Conservation (phyloP, 352 stramenopile genomes). For the Globisporangium nunn region DNA sequence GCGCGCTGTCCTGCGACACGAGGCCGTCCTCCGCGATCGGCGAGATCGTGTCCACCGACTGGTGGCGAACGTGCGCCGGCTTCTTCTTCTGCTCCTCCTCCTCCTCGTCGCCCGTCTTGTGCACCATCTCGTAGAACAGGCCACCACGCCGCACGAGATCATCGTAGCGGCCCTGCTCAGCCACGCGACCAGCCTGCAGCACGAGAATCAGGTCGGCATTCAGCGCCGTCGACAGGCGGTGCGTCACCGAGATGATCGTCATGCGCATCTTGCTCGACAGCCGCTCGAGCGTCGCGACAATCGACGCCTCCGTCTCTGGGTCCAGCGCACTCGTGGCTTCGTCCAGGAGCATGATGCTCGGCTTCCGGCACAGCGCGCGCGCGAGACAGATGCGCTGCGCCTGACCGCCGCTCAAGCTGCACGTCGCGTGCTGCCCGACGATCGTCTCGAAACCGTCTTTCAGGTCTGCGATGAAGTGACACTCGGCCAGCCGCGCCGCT, state of each 20-base stretch:
- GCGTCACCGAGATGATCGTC: constrained; percentile 87
- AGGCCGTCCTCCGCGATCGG: constrained; percentile 28
- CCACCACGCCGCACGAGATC: constrained; percentile 56
- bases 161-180: constrained; percentile 75
- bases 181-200: constrained; percentile 64
- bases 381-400: constrained; percentile 83
- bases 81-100: constrained; percentile 39
- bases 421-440: constrained; percentile 82
- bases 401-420: constrained; percentile 80
- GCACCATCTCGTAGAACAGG: constrained; percentile 83
- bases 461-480: constrained; percentile 75
- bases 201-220: constrained; percentile 83
- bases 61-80: constrained; percentile 8
- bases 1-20: constrained; percentile 45
- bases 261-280: constrained; percentile 82
- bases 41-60: constrained; percentile 36
- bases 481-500: constrained; percentile 71
- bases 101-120: constrained; percentile 56
- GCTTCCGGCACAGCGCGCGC: constrained; percentile 70
- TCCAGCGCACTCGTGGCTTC: constrained; percentile 85
- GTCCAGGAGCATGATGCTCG: constrained; percentile 75
- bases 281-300: constrained; percentile 75
- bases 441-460: constrained; percentile 81
- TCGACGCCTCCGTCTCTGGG: constrained; percentile 80
- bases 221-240: constrained; percentile 74